Percentiles rank a stretch among this genome's conserved stretches.
phyloP scores from a whole-genome alignment of 2,329 filamentous ascomycete species.

The Podosphaera xanthii region DNA sequence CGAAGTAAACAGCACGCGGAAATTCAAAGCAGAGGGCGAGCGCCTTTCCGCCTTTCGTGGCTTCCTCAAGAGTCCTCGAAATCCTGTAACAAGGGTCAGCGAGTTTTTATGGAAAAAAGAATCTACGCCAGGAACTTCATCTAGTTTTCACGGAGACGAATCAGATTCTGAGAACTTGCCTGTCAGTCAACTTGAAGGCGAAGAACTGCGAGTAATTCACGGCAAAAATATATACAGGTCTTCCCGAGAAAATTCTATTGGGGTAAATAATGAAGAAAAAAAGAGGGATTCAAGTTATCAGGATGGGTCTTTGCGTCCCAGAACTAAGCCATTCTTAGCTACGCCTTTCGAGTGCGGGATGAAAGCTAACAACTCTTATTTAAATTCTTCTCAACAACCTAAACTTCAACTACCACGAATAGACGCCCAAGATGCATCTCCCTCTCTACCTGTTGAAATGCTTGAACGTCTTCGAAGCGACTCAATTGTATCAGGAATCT shows the following conservation, averaged over 20 bases:
- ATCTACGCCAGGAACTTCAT: conserved; percentile 18
- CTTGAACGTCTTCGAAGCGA: conserved; percentile 4
- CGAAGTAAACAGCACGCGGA: conserved; percentile 26
- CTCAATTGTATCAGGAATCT: conserved; percentile 13
- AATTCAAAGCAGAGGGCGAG: conserved; percentile 20
- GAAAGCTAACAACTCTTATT: background rate
- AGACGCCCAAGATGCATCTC: conserved; percentile 20
- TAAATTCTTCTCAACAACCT: background rate
- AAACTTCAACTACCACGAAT: conserved; percentile 17
- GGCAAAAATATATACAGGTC: conserved; percentile 19
- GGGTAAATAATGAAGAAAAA: conserved; percentile 2
- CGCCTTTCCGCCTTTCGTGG: conserved; percentile 35
- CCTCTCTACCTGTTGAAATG: conserved; percentile 12
- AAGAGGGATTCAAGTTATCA: conserved; percentile 5
- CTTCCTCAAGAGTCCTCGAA: conserved; percentile 55
- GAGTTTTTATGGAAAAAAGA: conserved; percentile 38
- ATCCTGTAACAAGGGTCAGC: conserved; percentile 36
- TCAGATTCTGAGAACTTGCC: conserved; percentile 21
- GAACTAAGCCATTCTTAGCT: conserved; percentile 25
- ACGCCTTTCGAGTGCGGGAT: conserved; percentile 20
- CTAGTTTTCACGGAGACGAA: conserved; percentile 23
- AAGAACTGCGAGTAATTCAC: conserved; percentile 14
- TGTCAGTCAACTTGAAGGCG: background rate
- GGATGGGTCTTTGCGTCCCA: conserved; percentile 18
- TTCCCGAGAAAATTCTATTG: conserved; percentile 19